These are phyloP conservation scores for Suhomyces maxii DNA, from an alignment of 1,139 yeast genomes.

Conservation along the genomic window DNA sequence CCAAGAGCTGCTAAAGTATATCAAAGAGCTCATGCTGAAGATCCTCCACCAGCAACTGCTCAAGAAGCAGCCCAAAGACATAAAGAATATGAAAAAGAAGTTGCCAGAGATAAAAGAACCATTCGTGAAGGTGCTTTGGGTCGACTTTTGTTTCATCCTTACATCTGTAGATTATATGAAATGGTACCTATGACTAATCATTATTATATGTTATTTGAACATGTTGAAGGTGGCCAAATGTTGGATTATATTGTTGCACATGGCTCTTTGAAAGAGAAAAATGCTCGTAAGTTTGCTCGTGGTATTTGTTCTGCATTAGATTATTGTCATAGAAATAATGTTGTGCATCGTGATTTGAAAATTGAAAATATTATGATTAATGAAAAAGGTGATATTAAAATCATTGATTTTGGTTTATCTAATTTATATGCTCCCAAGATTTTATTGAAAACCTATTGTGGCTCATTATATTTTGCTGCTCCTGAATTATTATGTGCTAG, in stretches of 20 bases:
- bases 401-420: conserved; percentile 93
- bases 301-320: conserved; percentile 96
- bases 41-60: conserved; percentile 59
- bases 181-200: conserved; percentile 97
- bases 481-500: conserved; percentile 92
- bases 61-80: conserved; percentile 61
- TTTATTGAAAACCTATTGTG: conserved; percentile 90
- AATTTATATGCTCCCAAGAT: conserved; percentile 75
- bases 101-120: conserved; percentile 89
- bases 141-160: conserved; percentile 85
- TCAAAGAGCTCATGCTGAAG: conserved; percentile 74
- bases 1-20: conserved; percentile 77
- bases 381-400: conserved; percentile 89
- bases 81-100: conserved; percentile 80
- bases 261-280: conserved; percentile 90
- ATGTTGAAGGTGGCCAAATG: conserved; percentile 97
- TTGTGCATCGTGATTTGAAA: conserved; percentile 94
- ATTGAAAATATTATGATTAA: conserved; percentile 96
- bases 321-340: conserved; percentile 89
- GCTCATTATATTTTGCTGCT: conserved; percentile 96
- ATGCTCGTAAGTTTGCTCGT: conserved; percentile 92
- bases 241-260: conserved; percentile 96
- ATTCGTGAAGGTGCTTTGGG: conserved; percentile 95
- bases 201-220: conserved; percentile 95
- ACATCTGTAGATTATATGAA: conserved; percentile 87